Conservation (phyloP, 345 rosid genomes). For the Salix suchowensis region DNA sequence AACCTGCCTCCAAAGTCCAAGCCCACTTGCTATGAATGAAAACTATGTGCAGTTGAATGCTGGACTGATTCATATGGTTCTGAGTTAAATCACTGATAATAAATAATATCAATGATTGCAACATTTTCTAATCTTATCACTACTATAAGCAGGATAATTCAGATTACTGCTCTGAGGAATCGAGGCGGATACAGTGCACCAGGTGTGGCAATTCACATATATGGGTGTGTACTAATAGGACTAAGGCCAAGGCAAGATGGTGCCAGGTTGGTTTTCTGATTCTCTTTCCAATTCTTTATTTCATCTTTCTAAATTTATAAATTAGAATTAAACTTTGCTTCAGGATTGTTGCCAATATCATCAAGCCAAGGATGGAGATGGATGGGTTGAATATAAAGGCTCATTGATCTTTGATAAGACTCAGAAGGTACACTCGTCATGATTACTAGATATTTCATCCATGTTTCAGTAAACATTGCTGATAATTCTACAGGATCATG, state of each 20-base stretch:
- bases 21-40: not conserved
- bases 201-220: slow-evolving; percentile 85
- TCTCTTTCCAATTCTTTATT: not conserved
- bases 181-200: slow-evolving; percentile 94
- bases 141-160: slow-evolving; percentile 45
- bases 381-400: slow-evolving; percentile 97
- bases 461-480: not conserved
- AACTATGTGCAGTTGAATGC: not conserved
- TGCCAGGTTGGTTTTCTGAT: slow-evolving; percentile 62
- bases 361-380: slow-evolving; percentile 99
- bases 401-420: slow-evolving; percentile 74
- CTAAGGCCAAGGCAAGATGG: slow-evolving; percentile 92
- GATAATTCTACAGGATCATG: not conserved
- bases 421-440: slow-evolving; percentile 52
- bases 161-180: slow-evolving; percentile 77
- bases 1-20: not conserved
- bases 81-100: not conserved
- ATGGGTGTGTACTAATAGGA: slow-evolving; percentile 91
- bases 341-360: slow-evolving; percentile 97
- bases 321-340: slow-evolving; percentile 9
- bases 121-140: not conserved
- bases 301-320: slow-evolving; percentile 11
- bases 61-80: not conserved
- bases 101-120: not conserved
- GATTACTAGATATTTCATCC: not conserved